A percentile compares a stretch with the other conserved stretches of the same genome.
Evolutionary conservation across 768 basidiomycete species (phyloP).

Genomic region (Obba rivulosa): DNA sequence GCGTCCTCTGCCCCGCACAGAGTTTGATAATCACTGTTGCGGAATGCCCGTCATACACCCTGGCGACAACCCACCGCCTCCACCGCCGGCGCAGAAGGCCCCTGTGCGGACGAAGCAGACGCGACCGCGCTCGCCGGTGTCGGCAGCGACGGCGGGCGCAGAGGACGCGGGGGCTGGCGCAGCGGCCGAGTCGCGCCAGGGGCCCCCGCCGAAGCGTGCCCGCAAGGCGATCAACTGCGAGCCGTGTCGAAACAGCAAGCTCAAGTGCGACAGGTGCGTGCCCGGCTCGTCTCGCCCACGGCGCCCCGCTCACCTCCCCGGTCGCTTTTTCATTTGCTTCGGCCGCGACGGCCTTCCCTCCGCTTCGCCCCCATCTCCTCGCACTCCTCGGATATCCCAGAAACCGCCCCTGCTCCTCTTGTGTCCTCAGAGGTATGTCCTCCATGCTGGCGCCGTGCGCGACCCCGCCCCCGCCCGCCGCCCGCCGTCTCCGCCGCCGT

Average conservation of each 20-base stretch:
- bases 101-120: too few relatives aligned
- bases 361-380: constrained; percentile 12
- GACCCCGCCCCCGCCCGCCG: not conserved
- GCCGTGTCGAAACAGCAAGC: constrained; percentile 81
- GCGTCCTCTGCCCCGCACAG: too few relatives aligned
- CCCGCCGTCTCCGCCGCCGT: not conserved
- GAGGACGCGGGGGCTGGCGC: too few relatives aligned
- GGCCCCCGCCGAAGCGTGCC: constrained; percentile 72
- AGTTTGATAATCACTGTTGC: too few relatives aligned
- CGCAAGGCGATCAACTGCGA: constrained; percentile 88
- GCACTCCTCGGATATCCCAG: constrained; percentile 31
- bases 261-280: constrained; percentile 80
- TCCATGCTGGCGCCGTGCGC: not conserved
- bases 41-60: too few relatives aligned
- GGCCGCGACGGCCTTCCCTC: constrained; percentile 1
- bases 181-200: constrained; percentile 19
- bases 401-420: constrained; percentile 85
- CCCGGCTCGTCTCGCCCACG: not conserved
- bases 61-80: too few relatives aligned
- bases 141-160: too few relatives aligned
- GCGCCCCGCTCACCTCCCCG: not conserved
- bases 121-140: too few relatives aligned
- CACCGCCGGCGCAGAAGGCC: too few relatives aligned
- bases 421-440: constrained; percentile 69
- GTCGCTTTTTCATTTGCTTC: constrained; percentile 1